Evolutionary conservation across 208 protist genomes (phyloP).

Genomic region (Lotmaria passim): DNA sequence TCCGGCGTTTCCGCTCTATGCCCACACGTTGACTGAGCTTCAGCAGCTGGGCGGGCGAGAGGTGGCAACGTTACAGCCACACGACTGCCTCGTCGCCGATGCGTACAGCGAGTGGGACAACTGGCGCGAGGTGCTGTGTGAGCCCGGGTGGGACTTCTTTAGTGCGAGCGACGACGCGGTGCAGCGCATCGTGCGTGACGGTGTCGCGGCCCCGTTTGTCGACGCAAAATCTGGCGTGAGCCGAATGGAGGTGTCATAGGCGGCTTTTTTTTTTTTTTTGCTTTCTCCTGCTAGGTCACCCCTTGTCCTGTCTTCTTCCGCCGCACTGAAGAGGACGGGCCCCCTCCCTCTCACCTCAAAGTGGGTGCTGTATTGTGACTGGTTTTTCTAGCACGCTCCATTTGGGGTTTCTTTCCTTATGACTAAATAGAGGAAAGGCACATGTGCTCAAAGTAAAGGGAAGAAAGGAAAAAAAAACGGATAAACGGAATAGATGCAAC

Average conservation of each 20-base stretch:
- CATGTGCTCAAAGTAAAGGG: too few species aligned
- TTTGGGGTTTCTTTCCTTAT: too few species aligned
- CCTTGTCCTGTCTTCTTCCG: too few species aligned
- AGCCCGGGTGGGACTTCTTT: constrained; percentile 74
- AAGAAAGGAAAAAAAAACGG: too few species aligned
- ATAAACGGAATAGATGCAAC: too few species aligned
- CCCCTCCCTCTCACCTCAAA: too few species aligned
- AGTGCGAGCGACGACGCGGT: constrained; percentile 42
- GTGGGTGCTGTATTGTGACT: too few species aligned
- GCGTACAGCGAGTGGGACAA: constrained; percentile 82
- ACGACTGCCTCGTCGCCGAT: constrained; percentile 47
- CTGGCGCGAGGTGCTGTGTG: constrained; percentile 67
- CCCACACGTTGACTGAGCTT: constrained; percentile 65
- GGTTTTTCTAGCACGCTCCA: too few species aligned
- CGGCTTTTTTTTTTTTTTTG: constrained; percentile 16
- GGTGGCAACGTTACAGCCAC: constrained; percentile 50
- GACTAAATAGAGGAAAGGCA: too few species aligned
- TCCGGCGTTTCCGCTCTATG: constrained; percentile 64
- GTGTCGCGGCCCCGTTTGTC: constrained; percentile 2
- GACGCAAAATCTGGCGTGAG: constrained; percentile 12
- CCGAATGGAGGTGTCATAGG: constrained; percentile 22
- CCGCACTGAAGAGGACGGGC: too few species aligned
- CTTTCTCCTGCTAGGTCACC: constrained; percentile 22
- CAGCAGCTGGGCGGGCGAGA: constrained; percentile 31
- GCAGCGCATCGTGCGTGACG: constrained; percentile 44